Conservation (phyloP, 2,329 filamentous ascomycete genomes). For the Claviceps humidiphila region DNA sequence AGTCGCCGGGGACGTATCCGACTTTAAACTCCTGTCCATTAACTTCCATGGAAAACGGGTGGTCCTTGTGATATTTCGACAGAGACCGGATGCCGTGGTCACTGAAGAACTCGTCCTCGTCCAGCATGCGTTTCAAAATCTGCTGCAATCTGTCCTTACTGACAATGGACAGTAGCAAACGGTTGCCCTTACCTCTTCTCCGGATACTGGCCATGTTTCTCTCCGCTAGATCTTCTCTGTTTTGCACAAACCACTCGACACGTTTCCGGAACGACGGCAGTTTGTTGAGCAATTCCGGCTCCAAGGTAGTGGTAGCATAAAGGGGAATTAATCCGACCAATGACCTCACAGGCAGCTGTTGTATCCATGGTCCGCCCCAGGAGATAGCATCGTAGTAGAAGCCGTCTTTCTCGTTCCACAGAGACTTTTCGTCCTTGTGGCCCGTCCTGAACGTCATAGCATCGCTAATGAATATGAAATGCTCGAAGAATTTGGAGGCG, state of each 20-base stretch:
- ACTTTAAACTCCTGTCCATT: slow-evolving; percentile 84
- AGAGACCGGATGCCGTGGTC: slow-evolving; percentile 83
- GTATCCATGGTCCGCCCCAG: slow-evolving; percentile 84
- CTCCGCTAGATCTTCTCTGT: slow-evolving; percentile 74
- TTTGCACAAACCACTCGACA: slow-evolving; percentile 86
- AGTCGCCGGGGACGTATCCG: slow-evolving; percentile 86
- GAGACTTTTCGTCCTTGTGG: slow-evolving; percentile 59
- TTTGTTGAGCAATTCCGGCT: slow-evolving; percentile 85
- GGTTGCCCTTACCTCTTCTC: slow-evolving; percentile 78
- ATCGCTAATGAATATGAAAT: slow-evolving; percentile 95
- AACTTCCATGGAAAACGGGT: slow-evolving; percentile 91
- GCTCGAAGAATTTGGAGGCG: slow-evolving; percentile 96
- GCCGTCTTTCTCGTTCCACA: slow-evolving; percentile 93
- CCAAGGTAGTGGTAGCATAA: slow-evolving; percentile 81
- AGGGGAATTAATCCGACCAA: slow-evolving; percentile 88
- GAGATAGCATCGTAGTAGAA: slow-evolving; percentile 99
- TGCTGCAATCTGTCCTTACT: slow-evolving; percentile 85
- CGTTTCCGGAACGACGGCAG: slow-evolving; percentile 88
- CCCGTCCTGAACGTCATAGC: slow-evolving; percentile 79
- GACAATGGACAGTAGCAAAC: slow-evolving; percentile 77
- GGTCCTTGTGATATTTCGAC: slow-evolving; percentile 79
- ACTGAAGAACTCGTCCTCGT: slow-evolving; percentile 85
- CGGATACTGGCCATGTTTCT: slow-evolving; percentile 90
- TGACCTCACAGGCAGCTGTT: slow-evolving; percentile 83
- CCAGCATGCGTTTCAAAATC: slow-evolving; percentile 83